Evolutionary conservation across 768 basidiomycete genomes (phyloP).

Genomic region (Leccinum subtestaceum): DNA sequence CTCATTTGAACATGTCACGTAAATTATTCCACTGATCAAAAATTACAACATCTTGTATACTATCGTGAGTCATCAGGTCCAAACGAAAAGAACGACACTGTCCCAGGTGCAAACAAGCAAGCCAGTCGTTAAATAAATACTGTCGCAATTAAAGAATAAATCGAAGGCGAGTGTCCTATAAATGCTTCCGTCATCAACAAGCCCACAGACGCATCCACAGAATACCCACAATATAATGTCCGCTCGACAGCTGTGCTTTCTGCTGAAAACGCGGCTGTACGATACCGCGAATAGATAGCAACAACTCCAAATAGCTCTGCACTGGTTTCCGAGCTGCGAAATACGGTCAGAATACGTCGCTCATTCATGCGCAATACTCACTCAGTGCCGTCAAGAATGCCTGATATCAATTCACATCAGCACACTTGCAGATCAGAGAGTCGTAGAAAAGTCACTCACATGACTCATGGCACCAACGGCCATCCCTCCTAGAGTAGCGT

Average conservation of each 20-base stretch:
- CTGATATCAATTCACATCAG: conserved; percentile 34
- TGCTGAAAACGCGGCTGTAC: conserved; percentile 61
- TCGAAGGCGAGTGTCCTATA: conserved; percentile 28
- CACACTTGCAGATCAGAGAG: too few species aligned
- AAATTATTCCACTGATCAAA: not conserved
- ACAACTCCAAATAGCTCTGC: conserved; percentile 65
- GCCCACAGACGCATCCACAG: not conserved
- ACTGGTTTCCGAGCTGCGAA: conserved; percentile 43
- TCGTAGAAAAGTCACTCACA: conserved; percentile 40
- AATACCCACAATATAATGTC: conserved; percentile 57
- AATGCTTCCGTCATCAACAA: conserved; percentile 1
- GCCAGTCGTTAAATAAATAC: conserved; percentile 7
- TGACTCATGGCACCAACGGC: conserved; percentile 81
- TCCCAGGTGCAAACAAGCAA: not conserved
- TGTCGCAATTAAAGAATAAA: conserved; percentile 28
- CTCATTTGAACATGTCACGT: not conserved
- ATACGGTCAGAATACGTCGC: not conserved
- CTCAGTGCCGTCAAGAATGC: conserved; percentile 58
- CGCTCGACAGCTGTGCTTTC: conserved; percentile 71
- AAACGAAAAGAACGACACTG: not conserved
- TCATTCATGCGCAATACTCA: conserved; percentile 16
- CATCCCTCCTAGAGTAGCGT: conserved; percentile 59
- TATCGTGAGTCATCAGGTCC: not conserved
- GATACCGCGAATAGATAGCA: conserved; percentile 57
- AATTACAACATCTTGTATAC: conserved; percentile 6